Evolutionary conservation across 371 early-diverging fungal species (phyloP).

Genomic region (Actinomucor elegans): DNA sequence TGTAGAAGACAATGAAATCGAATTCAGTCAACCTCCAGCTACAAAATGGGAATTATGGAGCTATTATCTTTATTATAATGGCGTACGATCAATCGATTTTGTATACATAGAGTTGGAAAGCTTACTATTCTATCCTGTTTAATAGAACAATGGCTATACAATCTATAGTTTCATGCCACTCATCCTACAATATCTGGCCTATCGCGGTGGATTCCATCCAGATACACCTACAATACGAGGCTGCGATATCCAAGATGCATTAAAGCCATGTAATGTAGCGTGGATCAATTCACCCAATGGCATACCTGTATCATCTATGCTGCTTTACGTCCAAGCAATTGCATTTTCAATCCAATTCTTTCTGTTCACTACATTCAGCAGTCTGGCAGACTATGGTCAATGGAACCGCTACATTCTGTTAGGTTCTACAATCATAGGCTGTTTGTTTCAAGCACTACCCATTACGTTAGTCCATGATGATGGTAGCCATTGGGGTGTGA

Average conservation of each 20-base stretch:
- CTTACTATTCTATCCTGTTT: neutral
- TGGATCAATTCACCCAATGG: slow-evolving; percentile 24
- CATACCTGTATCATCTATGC: slow-evolving; percentile 45
- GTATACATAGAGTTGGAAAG: neutral
- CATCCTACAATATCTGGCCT: slow-evolving; percentile 41
- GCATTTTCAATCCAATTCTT: slow-evolving; percentile 47
- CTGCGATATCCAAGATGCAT: slow-evolving; percentile 31
- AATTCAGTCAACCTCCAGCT: slow-evolving; percentile 33
- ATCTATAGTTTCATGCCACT: slow-evolving; percentile 45
- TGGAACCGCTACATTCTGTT: slow-evolving; percentile 48
- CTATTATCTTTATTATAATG: slow-evolving; percentile 55
- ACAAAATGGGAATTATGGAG: slow-evolving; percentile 45
- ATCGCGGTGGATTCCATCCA: slow-evolving; percentile 36
- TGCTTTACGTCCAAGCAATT: slow-evolving; percentile 49
- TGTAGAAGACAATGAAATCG: neutral
- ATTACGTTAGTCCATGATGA: slow-evolving; percentile 40
- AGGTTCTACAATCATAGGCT: slow-evolving; percentile 37
- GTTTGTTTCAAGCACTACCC: slow-evolving; percentile 41
- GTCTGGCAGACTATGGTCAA: slow-evolving; percentile 46
- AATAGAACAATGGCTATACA: slow-evolving; percentile 49
- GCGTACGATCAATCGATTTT: slow-evolving; percentile 19
- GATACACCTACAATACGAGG: slow-evolving; percentile 18
- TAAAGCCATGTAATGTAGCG: slow-evolving; percentile 32
- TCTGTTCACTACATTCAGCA: slow-evolving; percentile 45
- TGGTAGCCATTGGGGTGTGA: slow-evolving; percentile 40